Base-by-base conservation (phyloP, 176 grass and related monocot genomes). In the Phragmites australis region DNA sequence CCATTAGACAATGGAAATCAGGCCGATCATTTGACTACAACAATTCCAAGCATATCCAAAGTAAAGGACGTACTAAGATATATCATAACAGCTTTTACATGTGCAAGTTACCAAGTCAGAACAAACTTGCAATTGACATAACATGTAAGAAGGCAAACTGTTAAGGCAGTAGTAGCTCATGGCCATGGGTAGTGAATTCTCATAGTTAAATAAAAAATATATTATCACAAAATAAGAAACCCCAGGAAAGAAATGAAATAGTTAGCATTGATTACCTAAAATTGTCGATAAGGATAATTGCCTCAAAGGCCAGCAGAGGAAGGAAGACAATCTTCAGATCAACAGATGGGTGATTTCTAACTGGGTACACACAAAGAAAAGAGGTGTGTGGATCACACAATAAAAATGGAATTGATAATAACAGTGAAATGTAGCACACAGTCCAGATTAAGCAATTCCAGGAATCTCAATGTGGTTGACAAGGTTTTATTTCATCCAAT, bases 311-410 rank as follows among this genome's bases (percentile, higher is more conserved):
- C 51, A 97, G 58, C 31, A 97, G 65, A 48, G 94, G 94, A 82
- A 97, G 89, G 77, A 97, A 94, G 16, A 97, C 92, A 65, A 97
- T 89, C 94, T 94, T 94, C 87, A 97, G 83, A 79, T 92, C 89
- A 90, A 90, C 77, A 74, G 85, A 70, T 12, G 77, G 76, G 42
- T 87, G 70, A 82, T 73, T 81, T 77, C 65, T 74, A 78, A 80
- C 84, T 89, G 81, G 18, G 59, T 0, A 77, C 53, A 46, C 37
- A 74, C 49, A 82, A 71, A 70, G 17, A 26, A 17, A 62, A 83
- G 39, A 43, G 42, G 42, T 25, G 60, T 60, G 9, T 44, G 25
- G 32, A 30, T 53, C n/a, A 47, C 5, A 62, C 0, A 17, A 77
- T n/a, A 30, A 40, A 37, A 60, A 51, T 55, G 40, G 40, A 59